phyloP scores from a whole-genome alignment of 148 eudicot genomes.

The Spergularia marina region DNA sequence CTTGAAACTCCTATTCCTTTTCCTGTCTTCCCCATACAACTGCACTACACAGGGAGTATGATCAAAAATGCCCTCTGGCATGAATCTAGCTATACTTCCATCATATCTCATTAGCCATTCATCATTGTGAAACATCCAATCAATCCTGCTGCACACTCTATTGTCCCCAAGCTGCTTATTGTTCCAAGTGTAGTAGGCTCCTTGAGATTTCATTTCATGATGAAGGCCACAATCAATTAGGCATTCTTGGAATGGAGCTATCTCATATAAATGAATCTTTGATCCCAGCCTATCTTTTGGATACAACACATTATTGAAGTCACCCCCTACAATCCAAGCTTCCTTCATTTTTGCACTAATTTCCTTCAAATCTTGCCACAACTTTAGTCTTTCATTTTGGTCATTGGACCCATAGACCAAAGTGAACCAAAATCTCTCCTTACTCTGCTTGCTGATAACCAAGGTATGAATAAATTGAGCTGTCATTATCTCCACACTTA shows the following conservation, averaged over 20 bases:
- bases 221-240: not conserved
- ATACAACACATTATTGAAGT: too few species aligned
- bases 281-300: too few species aligned
- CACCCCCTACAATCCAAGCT: not conserved
- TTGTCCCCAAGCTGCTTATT: not conserved
- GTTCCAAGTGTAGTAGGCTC: not conserved
- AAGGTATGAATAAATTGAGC: too few species aligned
- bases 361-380: not conserved
- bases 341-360: not conserved
- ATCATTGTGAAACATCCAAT: not conserved
- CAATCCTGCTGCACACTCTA: not conserved
- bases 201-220: not conserved
- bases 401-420: not conserved
- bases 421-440: not conserved
- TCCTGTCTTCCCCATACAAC: too few species aligned
- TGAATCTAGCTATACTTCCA: accelerated
- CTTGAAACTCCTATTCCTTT: not conserved
- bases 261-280: not conserved
- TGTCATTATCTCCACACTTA: too few species aligned
- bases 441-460: too few species aligned
- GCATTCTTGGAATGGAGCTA: not conserved
- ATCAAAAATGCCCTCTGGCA: not conserved
- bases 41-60: not conserved
- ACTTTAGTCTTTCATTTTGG: accelerated
- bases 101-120: not conserved